Percentiles rank a stretch among this genome's conserved stretches.
Conservation (phyloP, 2,329 filamentous ascomycete genomes). For the Pyrenophora graminea region DNA sequence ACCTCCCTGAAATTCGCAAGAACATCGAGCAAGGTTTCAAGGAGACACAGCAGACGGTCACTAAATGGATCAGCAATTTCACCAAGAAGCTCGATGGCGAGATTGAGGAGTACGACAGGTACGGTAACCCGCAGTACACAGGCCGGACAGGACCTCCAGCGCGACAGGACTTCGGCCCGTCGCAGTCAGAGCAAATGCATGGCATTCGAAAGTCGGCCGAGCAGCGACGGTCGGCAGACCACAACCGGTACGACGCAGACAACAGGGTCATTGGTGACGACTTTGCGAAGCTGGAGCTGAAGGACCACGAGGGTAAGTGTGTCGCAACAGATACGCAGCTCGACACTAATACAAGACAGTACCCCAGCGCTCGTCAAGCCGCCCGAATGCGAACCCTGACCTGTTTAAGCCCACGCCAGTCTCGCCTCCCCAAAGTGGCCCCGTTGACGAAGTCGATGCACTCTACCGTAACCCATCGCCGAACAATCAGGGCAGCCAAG, state of each 20-base stretch:
- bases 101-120: conserved; percentile 65
- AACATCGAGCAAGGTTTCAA: conserved; percentile 93
- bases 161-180: conserved; percentile 46
- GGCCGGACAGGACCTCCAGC: conserved; percentile 23
- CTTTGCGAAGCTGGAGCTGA: conserved; percentile 70
- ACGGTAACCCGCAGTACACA: conserved; percentile 49
- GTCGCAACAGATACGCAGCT: neutral
- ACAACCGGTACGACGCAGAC: conserved; percentile 92
- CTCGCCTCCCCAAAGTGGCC: conserved; percentile 59
- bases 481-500: conserved; percentile 32
- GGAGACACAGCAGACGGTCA: conserved; percentile 91
- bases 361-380: conserved; percentile 60
- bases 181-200: conserved; percentile 47
- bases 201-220: conserved; percentile 48
- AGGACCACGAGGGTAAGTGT: conserved; percentile 61
- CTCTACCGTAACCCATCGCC: conserved; percentile 63
- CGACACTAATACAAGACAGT: conserved; percentile 34
- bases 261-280: conserved; percentile 88
- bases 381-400: conserved; percentile 74
- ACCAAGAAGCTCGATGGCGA: conserved; percentile 91
- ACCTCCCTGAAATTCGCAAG: conserved; percentile 88
- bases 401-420: conserved; percentile 73
- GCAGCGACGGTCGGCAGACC: conserved; percentile 74
- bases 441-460: conserved; percentile 78
- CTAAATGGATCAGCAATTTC: conserved; percentile 86